Conservation (phyloP, 2,329 filamentous ascomycete genomes). For the Colletotrichum cordylinicola region DNA sequence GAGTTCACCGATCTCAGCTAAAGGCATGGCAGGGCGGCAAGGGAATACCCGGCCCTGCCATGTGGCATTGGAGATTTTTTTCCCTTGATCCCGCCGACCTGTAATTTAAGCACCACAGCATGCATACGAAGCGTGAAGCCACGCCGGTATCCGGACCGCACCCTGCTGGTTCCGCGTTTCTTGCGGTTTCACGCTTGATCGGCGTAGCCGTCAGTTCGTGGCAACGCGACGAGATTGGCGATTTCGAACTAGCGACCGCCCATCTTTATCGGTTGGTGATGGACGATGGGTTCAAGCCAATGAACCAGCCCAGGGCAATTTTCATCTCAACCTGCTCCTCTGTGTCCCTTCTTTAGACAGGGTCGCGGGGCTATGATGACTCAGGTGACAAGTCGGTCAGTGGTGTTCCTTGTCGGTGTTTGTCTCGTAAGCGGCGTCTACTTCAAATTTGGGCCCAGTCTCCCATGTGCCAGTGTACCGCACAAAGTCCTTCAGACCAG, state of each 20-base stretch:
- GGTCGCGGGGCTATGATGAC: background rate
- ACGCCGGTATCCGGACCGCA: background rate
- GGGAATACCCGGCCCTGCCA: conserved; percentile 9
- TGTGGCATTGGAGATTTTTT: conserved; percentile 13
- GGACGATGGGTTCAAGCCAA: background rate
- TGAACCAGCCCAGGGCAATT: background rate
- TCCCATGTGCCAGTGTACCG: conserved; percentile 15
- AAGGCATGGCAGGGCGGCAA: background rate
- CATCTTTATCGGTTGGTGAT: background rate
- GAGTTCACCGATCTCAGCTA: background rate
- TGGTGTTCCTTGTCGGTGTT: background rate
- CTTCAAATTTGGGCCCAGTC: conserved; percentile 1
- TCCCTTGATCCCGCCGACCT: background rate
- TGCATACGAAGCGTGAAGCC: background rate
- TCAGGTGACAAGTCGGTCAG: background rate
- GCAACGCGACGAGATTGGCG: background rate
- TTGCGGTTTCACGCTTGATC: background rate
- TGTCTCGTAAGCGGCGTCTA: background rate
- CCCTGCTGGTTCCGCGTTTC: background rate
- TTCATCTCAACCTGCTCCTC: background rate
- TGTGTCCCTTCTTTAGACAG: background rate
- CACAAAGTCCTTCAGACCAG: background rate
- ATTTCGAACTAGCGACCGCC: background rate
- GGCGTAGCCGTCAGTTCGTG: background rate
- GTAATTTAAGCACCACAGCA: background rate